phyloP scores from a whole-genome alignment of 352 stramenopile genomes.

The Globisporangium cystogenes region DNA sequence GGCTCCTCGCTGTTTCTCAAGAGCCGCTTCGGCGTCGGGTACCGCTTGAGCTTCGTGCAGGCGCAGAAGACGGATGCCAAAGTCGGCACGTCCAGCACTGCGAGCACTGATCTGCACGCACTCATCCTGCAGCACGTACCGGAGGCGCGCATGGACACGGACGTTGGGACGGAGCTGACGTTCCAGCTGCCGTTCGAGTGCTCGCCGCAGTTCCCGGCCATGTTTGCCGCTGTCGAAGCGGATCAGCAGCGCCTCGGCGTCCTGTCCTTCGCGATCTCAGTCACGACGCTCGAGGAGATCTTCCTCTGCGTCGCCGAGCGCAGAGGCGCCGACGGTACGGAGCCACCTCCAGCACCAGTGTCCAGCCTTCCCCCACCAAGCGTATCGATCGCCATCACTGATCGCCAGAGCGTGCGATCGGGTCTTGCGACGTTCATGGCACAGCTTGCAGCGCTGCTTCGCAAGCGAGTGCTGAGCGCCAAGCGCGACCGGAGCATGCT shows the following conservation, averaged over 20 bases:
- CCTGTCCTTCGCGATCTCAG: slow-evolving; percentile 61
- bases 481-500: slow-evolving; percentile 65
- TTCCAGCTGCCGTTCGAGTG: slow-evolving; percentile 71
- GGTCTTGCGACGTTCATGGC: slow-evolving; percentile 18
- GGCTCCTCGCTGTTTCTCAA: slow-evolving; percentile 82
- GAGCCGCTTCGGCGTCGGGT: slow-evolving; percentile 68
- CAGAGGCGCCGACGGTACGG: not conserved
- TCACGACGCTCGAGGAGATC: slow-evolving; percentile 88
- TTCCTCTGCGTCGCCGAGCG: slow-evolving; percentile 84
- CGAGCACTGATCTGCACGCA: slow-evolving; percentile 1
- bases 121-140: slow-evolving; percentile 34
- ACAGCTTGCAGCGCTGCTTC: slow-evolving; percentile 53
- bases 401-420: not conserved
- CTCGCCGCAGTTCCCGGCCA: slow-evolving; percentile 40
- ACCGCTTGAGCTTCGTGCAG: slow-evolving; percentile 53
- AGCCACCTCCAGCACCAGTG: not conserved
- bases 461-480: slow-evolving; percentile 46
- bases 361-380: not conserved
- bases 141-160: slow-evolving; percentile 32
- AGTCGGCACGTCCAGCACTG: not conserved
- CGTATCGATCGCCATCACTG: not conserved
- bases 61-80: slow-evolving; percentile 3
- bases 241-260: slow-evolving; percentile 28
- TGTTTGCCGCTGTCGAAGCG: slow-evolving; percentile 75
- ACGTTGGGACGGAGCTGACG: slow-evolving; percentile 72